phyloP scores from a whole-genome alignment of 1,284 basidiomycete species.

The Austropuccinia psidii region DNA sequence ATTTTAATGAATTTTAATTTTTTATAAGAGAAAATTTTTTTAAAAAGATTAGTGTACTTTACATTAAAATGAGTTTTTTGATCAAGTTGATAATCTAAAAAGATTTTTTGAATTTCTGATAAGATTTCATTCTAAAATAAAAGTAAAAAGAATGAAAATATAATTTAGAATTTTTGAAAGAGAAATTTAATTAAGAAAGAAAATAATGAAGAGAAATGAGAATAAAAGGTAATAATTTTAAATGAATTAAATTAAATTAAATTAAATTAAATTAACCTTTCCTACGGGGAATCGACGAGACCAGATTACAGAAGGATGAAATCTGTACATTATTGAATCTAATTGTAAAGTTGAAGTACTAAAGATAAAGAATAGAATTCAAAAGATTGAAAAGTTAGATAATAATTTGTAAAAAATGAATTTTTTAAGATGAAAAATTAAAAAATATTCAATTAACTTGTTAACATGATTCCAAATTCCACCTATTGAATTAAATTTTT shows the following conservation, averaged over 20 bases:
- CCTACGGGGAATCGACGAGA: constrained; percentile 28
- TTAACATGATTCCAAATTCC: constrained; percentile 35
- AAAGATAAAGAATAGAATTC: neutral
- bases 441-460: constrained; percentile 11
- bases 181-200: neutral
- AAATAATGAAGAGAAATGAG: neutral
- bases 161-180: neutral
- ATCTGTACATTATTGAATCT: constrained; percentile 31
- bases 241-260: neutral
- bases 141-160: neutral
- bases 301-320: constrained; percentile 36
- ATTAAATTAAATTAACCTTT: constrained; percentile 5
- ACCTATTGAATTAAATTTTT: neutral
- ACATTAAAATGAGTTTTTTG: constrained; percentile 19
- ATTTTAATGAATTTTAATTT: too few species aligned
- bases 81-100: constrained; percentile 15
- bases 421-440: too few species aligned
- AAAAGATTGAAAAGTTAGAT: too few species aligned
- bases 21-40: too few species aligned
- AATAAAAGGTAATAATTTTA: neutral
- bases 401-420: too few species aligned
- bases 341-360: constrained; percentile 32
- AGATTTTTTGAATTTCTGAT: constrained; percentile 14
- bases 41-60: too few species aligned
- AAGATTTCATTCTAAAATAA: constrained; percentile 16